Percentiles rank a stretch among this genome's conserved stretches.
phyloP scores from a whole-genome alignment of 2,329 filamentous ascomycete genomes.

The Penicillium palitans region DNA sequence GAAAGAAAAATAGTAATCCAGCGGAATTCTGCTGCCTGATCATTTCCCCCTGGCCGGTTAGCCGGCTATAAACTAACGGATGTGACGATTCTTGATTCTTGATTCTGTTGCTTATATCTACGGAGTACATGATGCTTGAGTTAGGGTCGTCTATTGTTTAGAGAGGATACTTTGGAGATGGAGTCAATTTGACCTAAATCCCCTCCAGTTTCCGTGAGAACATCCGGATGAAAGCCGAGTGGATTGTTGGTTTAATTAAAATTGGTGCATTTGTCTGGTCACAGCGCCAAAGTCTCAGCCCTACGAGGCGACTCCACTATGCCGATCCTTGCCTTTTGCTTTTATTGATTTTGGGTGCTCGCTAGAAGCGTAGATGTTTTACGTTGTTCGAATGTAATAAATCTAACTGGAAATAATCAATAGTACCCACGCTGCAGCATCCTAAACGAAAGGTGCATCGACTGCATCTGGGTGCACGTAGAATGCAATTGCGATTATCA shows the following conservation, averaged over 20 bases:
- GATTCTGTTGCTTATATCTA: not conserved
- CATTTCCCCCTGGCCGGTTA: not conserved
- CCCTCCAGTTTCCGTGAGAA: not conserved
- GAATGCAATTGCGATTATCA: slow-evolving; percentile 23
- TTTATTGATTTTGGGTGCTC: not conserved
- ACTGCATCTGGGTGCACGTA: slow-evolving; percentile 19
- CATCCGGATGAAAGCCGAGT: not conserved
- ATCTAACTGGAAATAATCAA: not conserved
- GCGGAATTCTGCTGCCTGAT: not conserved
- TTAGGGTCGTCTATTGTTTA: not conserved
- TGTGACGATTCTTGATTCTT: not conserved
- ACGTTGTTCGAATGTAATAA: not conserved
- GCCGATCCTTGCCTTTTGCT: not conserved
- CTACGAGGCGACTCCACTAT: slow-evolving; percentile 5
- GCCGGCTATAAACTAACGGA: not conserved
- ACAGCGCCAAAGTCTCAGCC: slow-evolving; percentile 10
- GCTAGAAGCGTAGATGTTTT: not conserved
- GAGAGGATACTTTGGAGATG: too few species aligned
- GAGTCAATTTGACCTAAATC: not conserved
- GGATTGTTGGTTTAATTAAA: not conserved
- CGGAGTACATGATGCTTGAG: not conserved
- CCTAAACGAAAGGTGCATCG: not conserved
- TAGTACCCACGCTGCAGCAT: not conserved
- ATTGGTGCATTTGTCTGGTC: not conserved
- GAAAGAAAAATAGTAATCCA: not conserved